Conservation (phyloP, 306 rosid species). For the Cicer bijugum region DNA sequence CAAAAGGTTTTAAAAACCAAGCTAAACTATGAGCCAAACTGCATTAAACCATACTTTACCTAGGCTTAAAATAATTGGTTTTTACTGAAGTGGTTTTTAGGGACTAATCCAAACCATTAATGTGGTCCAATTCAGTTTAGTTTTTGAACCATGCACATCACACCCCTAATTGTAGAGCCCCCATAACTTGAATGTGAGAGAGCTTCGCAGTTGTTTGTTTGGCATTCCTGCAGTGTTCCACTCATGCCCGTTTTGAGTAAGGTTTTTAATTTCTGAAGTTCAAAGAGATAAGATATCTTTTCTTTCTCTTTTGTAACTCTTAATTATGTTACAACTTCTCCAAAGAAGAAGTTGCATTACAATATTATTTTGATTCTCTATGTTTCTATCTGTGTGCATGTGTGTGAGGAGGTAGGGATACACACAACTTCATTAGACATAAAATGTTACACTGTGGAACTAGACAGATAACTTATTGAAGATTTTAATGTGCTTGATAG, state of each 20-base stretch:
- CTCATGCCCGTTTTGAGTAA: neutral
- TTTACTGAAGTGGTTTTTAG: no score
- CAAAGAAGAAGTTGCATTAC: conserved; percentile 3
- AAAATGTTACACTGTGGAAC: neutral
- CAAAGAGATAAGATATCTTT: neutral
- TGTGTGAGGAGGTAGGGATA: neutral
- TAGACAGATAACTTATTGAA: neutral
- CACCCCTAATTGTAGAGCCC: neutral
- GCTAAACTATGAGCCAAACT: no score
- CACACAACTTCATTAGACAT: neutral
- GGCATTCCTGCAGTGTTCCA: neutral
- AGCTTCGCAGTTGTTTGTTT: conserved; percentile 10
- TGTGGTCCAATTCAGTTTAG: no score
- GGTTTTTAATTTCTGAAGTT: conserved; percentile 1
- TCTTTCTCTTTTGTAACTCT: conserved; percentile 2
- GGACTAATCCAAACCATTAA: no score
- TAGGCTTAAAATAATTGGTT: no score
- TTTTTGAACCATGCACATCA: no score
- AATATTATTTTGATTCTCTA: neutral
- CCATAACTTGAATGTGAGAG: neutral
- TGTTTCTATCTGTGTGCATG: neutral
- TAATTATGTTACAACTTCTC: neutral
- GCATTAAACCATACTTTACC: no score
- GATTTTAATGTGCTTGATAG: neutral
- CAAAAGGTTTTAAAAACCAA: no score